Evolutionary conservation across 2,329 filamentous ascomycete genomes (phyloP), one percentile per base, ranked within the genome.

Genomic region (Fusarium staphyleae): DNA sequence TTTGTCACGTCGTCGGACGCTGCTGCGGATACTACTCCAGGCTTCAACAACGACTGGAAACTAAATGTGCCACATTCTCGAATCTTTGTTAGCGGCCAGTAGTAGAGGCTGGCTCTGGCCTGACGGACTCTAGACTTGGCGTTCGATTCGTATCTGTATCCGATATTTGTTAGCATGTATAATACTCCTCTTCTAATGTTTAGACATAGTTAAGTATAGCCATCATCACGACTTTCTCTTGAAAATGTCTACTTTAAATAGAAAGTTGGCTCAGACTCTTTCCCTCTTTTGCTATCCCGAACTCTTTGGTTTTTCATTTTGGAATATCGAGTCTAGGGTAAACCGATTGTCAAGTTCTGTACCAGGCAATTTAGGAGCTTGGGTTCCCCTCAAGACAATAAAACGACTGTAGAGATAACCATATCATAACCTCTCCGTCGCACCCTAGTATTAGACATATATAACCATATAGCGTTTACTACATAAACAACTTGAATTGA

Each of bases 1-100:
- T 87, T 81, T 58, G 50, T 86, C n/a, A 70, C 72, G 2, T 66
- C 66, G 0, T 48, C 62, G 5, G 54, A 63, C 10, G 45, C 50
- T 2, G 50, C 55, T 8, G 60, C 62, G 3, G 59, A 69, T 33
- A 63, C 67, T 5, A 67, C 61, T 1, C 66, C 66, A n/a, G 63
- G 66, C 1, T 66, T 67, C 24, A 68, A 68, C 24, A 67, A 67
- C 6, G 66, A 69, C 12, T 71, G 66, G 61, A 74, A 71, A 40
- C 60, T 75, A 15, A 74, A 70, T 32, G 72, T 74, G 16, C 74
- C 70, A 4, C 69, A 70, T 43, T 73, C 67, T 15, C 64, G 69
- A 13, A 41, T 75, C 13, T 72, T 66, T 52, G 35, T 69, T 3
- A 41, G 1, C n/a, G 51, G 33, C 22, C 18, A 29, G 28, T 35